A percentile compares a stretch with the other conserved stretches of the same genome.
These are phyloP conservation scores for Metschnikowia gelsemii DNA, from an alignment of 805 yeast genomes.

Conservation along the genomic window DNA sequence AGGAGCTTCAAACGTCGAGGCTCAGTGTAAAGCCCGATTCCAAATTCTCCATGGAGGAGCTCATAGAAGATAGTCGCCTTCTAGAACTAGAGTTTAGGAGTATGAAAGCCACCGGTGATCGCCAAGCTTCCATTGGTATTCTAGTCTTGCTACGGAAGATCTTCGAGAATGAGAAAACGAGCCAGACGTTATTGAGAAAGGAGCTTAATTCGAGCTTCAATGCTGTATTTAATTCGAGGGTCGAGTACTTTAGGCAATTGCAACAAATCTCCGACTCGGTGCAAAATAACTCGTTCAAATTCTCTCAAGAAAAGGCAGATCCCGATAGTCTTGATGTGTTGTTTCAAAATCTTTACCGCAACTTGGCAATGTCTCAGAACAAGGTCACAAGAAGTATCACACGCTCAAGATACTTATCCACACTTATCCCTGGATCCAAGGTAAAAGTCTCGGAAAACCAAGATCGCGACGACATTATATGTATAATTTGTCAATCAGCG, in stretches of 20 bases:
- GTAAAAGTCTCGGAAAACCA: constrained; percentile 6
- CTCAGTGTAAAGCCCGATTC: constrained; percentile 30
- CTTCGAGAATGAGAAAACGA: constrained; percentile 45
- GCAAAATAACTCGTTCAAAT: constrained; percentile 25
- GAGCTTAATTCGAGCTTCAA: constrained; percentile 55
- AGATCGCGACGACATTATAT: constrained; percentile 45
- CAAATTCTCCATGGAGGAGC: constrained; percentile 35
- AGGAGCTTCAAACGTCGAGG: constrained; percentile 22
- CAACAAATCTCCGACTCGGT: constrained; percentile 87
- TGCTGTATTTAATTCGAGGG: constrained; percentile 71
- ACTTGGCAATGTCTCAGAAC: constrained; percentile 11
- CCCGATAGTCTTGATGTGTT: constrained; percentile 6
- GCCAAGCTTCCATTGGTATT: constrained; percentile 20
- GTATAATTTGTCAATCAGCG: constrained; percentile 75
- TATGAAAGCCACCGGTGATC: constrained; percentile 20
- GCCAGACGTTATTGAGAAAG: constrained; percentile 40
- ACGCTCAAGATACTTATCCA: constrained; percentile 35
- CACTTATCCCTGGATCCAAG: constrained; percentile 20
- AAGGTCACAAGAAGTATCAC: constrained; percentile 34
- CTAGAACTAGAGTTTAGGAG: constrained; percentile 25
- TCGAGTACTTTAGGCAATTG: constrained; percentile 78
- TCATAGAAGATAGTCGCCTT: constrained; percentile 21
- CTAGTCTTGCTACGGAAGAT: constrained; percentile 23
- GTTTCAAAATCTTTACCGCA: constrained; percentile 7
- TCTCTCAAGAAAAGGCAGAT: constrained; percentile 13